These are phyloP conservation scores for Dorcoceras hygrometricum DNA, from an alignment of 257 asterid genomes.

Conservation along the genomic window DNA sequence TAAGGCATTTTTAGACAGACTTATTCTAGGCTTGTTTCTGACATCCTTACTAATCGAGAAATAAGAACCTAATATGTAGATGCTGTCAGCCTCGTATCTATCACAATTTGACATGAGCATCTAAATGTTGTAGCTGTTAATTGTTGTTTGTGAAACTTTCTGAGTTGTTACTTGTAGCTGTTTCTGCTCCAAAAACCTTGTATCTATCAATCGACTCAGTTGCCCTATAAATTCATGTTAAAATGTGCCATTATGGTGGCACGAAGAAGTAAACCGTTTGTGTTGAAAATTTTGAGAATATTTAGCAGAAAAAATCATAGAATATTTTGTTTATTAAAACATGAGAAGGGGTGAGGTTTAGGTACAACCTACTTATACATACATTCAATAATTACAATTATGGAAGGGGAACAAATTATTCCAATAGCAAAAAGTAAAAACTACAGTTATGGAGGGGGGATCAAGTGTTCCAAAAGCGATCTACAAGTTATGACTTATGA, in stretches of 20 bases:
- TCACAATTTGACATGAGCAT: not conserved
- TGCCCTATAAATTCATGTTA: not conserved
- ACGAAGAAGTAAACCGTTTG: too few species aligned
- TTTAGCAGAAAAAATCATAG: not conserved
- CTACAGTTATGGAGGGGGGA: too few species aligned
- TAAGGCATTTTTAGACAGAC: not conserved
- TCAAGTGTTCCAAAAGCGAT: too few species aligned
- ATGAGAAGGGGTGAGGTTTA: too few species aligned
- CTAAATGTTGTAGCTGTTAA: not conserved
- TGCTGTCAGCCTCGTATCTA: not conserved
- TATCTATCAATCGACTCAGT: not conserved
- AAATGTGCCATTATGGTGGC: not conserved
- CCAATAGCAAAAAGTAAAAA: too few species aligned
- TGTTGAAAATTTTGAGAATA: too few species aligned
- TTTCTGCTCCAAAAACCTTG: not conserved
- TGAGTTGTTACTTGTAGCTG: not conserved
- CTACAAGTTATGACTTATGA: not conserved
- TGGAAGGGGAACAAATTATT: too few species aligned
- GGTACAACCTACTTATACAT: too few species aligned
- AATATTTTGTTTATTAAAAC: too few species aligned
- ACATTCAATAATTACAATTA: too few species aligned
- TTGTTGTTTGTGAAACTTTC: not conserved
- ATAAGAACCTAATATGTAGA: not conserved
- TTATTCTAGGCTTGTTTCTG: not conserved
- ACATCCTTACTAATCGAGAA: not conserved